Evolutionary conservation across 495 filamentous ascomycete species (phyloP), one percentile per base, ranked within the genome.

Genomic region (Astrothelium subdiscretum): DNA sequence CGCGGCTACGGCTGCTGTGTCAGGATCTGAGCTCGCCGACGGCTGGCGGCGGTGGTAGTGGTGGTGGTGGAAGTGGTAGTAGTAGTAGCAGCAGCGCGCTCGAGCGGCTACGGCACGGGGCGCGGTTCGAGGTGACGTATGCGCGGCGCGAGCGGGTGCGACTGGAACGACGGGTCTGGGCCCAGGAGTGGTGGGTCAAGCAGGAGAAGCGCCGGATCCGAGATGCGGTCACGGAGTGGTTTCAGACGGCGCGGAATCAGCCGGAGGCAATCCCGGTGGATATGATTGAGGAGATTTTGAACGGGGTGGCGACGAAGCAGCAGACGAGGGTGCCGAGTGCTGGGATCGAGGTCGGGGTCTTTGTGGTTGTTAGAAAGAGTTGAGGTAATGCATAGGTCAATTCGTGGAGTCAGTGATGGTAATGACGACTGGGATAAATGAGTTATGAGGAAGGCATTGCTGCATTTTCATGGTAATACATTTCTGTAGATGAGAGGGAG

Each of bases 171-270:
- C 73, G 77, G 8, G 76, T 80, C 6, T 90, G 87, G 87, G 69
- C 73, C 3, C 74, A 74, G 20, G 82, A 88, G 57, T 90, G 87
- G 87, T 89, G 81, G 76, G 81, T 83, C 32, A 82, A 87, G 63
- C 87, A 90, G 66, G 87, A 90, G 67, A 82, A 82, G 62, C 71
- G 78, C n/a, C 79, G 87, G 27, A 81, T 90, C 63, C 79, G 84
- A 61, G 79, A 81, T 31, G 74, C 82, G 0, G 80, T 89, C 35
- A 79, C 77, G 15, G 71, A 78, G 38, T 85, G 86, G 64, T 84
- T 81, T 69, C 75, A 80, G 58, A 81, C 80, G 35, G 75, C 77
- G 31, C 74, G 75, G 26, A 76, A 75, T 20, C 69, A 77, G 11
- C 75, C 78, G 12, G 68, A 72, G 6, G 65, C 70, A 31, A 80